These are phyloP conservation scores for Cutaneotrichosporon dermatis DNA, from an alignment of 1,284 basidiomycete species.

Conservation along the genomic window DNA sequence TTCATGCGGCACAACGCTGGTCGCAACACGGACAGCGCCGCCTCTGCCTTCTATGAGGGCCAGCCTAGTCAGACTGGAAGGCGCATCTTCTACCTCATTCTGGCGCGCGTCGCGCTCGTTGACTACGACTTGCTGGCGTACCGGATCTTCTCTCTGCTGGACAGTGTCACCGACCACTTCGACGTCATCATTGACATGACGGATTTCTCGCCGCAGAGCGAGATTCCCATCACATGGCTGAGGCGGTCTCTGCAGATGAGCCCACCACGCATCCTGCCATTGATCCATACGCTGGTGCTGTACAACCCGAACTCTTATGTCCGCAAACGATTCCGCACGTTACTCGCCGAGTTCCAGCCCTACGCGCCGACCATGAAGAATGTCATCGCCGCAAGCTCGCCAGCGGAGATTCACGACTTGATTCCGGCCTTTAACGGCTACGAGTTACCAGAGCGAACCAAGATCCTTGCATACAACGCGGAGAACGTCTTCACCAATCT, in stretches of 20 bases:
- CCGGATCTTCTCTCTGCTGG: constrained; percentile 68
- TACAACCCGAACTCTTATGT: constrained; percentile 74
- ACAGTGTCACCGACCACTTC: constrained; percentile 52
- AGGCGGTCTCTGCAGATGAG: constrained; percentile 74
- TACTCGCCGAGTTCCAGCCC: constrained; percentile 59
- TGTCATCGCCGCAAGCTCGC: constrained; percentile 53
- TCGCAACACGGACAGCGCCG: constrained; percentile 60
- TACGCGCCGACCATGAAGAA: constrained; percentile 60
- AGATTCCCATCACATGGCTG: constrained; percentile 75
- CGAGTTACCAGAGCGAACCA: constrained; percentile 38
- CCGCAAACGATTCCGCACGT: constrained; percentile 63
- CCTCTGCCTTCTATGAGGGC: constrained; percentile 65
- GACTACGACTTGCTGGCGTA: constrained; percentile 81
- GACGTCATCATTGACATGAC: constrained; percentile 80
- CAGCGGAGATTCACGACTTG: constrained; percentile 65
- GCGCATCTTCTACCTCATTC: constrained; percentile 50
- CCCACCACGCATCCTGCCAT: constrained; percentile 51
- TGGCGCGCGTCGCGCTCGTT: constrained; percentile 72
- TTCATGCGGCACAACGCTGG: constrained; percentile 66
- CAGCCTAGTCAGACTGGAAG: constrained; percentile 49
- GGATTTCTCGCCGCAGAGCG: constrained; percentile 67
- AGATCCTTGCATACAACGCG: constrained; percentile 40
- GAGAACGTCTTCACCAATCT: constrained; percentile 45
- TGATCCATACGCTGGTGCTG: constrained; percentile 57
- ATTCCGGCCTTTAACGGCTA: constrained; percentile 55